Conservation (phyloP, 768 basidiomycete genomes). For the Mycena leptocephala region DNA sequence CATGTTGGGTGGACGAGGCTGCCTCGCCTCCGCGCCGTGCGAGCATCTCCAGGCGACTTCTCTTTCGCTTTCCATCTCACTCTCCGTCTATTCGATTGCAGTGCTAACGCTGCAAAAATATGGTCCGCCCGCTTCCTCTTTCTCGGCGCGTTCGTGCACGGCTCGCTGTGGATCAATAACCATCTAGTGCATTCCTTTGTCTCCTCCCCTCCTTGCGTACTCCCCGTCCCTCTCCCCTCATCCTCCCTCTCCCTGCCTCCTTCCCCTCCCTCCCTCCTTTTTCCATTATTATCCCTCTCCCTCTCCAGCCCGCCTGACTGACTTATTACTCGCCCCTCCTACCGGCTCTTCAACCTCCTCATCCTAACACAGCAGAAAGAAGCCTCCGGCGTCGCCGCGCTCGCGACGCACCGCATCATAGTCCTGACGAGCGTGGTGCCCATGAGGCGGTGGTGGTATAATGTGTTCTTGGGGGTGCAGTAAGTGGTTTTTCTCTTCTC, state of each 20-base stretch:
- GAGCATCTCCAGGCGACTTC: too few relatives aligned
- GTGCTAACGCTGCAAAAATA: conserved; percentile 57
- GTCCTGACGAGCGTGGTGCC: conserved; percentile 76
- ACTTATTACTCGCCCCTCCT: too few relatives aligned
- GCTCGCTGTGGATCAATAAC: conserved; percentile 25
- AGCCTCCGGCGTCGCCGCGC: conserved; percentile 80
- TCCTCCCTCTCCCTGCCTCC: too few relatives aligned
- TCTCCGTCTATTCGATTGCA: too few relatives aligned
- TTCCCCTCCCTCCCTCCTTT: too few relatives aligned
- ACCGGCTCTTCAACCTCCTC: conserved; percentile 53
- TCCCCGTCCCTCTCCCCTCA: too few relatives aligned
- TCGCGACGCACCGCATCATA: conserved; percentile 75
- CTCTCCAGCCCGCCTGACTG: neutral
- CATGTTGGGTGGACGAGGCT: too few relatives aligned
- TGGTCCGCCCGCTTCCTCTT: conserved; percentile 74
- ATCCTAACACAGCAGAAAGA: conserved; percentile 84
- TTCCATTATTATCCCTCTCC: too few relatives aligned
- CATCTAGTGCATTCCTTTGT: neutral
- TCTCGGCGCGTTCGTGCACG: conserved; percentile 52
- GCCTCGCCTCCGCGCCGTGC: too few relatives aligned
- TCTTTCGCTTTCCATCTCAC: too few relatives aligned
- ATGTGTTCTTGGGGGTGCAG: conserved; percentile 83
- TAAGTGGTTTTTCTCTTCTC: conserved; percentile 62
- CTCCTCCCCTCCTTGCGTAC: too few relatives aligned
- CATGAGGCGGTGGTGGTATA: conserved; percentile 75